Evolutionary conservation across 2,329 filamentous ascomycete genomes (phyloP).

Genomic region (Aspergillus versicolor): DNA sequence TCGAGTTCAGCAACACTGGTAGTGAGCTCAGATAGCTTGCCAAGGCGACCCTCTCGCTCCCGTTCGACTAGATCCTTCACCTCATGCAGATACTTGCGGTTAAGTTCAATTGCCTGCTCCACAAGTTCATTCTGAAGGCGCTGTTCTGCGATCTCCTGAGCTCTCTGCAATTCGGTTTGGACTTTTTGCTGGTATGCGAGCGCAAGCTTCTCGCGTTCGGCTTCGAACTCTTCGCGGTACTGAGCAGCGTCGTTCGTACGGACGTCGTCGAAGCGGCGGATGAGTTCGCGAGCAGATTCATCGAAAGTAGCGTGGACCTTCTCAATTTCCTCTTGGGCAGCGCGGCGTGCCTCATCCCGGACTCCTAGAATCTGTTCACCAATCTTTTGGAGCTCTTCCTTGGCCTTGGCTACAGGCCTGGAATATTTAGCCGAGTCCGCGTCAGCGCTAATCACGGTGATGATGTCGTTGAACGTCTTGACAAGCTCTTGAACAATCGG

Average conservation of each 20-base stretch:
- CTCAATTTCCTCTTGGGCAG: conserved; percentile 73
- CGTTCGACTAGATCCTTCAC: conserved; percentile 80
- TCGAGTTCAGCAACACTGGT: conserved; percentile 79
- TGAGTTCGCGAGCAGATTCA: conserved; percentile 79
- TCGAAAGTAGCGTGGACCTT: conserved; percentile 77
- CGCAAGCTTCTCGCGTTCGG: conserved; percentile 77
- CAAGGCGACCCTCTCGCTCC: conserved; percentile 82
- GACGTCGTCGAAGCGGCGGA: conserved; percentile 79
- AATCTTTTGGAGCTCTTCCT: conserved; percentile 75
- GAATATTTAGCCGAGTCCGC: conserved; percentile 74
- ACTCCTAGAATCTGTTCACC: conserved; percentile 74
- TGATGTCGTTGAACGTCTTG: conserved; percentile 93
- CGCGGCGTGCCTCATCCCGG: conserved; percentile 66
- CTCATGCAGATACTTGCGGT: conserved; percentile 77
- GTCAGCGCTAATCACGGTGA: conserved; percentile 88
- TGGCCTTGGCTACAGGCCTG: conserved; percentile 78
- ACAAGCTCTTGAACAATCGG: conserved; percentile 89
- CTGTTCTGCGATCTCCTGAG: conserved; percentile 77
- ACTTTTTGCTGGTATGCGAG: conserved; percentile 77
- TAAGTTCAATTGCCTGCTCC: conserved; percentile 85
- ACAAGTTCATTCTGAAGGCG: conserved; percentile 80
- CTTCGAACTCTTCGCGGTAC: conserved; percentile 85
- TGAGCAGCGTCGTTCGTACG: conserved; percentile 77
- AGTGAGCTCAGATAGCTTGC: conserved; percentile 79
- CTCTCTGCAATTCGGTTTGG: conserved; percentile 73